Evolutionary conservation across 306 rosid species (phyloP), one percentile per base, ranked within the genome.

Genomic region (Ochetophila trinervis): DNA sequence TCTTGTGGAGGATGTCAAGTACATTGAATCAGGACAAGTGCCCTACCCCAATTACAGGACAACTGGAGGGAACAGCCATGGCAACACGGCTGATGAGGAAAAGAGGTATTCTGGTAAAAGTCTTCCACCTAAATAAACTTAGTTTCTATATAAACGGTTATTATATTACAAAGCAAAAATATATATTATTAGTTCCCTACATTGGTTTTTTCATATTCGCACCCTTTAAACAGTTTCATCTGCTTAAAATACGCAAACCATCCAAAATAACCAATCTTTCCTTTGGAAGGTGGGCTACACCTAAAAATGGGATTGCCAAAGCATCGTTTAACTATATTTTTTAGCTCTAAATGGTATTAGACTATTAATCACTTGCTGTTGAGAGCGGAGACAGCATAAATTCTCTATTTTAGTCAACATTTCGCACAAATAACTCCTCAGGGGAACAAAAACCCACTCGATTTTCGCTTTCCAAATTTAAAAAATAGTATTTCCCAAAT

Each of bases 21-120:
- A 80, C 67, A 90, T 93, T 56, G 97, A 89, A 68, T 84, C 96
- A 1, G 98, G 98, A 21, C 82, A 74, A 13, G 84, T 87, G n/a
- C 87, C 93, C 24, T 86, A 79, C 76, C 97, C 98, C 30, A 81
- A 83, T 27, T 93, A 93, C 86, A 78, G 70, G 75, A 80, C 82
- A 14, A 50, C 74, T 67, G 61, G 69, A 20, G 75, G 45, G 9
- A 75, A 65, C 24, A 20, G 53, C 57, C 15, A 67, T 8, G 57
- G 51, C 23, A 71, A 53, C 70, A 48, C 47, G 19, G 63, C 22
- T 22, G 84, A 76, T 1, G 74, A 82, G 3, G 85, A 84, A 63
- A 83, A 82, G 70, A 87, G 98, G 98, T 89, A 79, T 0, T 10
- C 11, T 16, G 20, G 24, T 72, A 47, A 48, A 32, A 11, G 6